These are phyloP conservation scores for Penicillium mononematosum DNA, from an alignment of 495 filamentous ascomycete species.

Conservation along the genomic window DNA sequence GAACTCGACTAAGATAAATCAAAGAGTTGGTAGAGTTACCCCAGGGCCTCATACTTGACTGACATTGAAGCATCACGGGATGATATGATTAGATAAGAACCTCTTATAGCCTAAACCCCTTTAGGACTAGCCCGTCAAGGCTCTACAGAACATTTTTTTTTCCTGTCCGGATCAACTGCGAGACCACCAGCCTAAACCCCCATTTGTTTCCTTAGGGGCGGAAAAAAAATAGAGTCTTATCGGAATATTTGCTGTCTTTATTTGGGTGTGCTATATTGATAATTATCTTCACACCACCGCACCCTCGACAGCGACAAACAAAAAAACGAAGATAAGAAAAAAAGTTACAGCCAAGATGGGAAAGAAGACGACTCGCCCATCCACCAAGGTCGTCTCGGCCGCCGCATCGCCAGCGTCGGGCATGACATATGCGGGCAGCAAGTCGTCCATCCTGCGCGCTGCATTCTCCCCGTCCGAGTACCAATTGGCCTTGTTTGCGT, in stretches of 20 bases:
- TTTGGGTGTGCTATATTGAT: constrained; percentile 1
- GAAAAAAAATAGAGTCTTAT: constrained; percentile 16
- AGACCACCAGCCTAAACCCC: constrained; percentile 36
- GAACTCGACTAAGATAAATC: neutral
- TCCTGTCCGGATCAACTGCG: constrained; percentile 36
- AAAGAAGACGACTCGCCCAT: constrained; percentile 49
- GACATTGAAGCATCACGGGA: constrained; percentile 6
- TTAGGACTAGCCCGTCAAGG: constrained; percentile 37
- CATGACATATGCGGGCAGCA: constrained; percentile 38
- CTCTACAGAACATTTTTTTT: constrained; percentile 54
- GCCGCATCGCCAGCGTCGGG: constrained; percentile 46
- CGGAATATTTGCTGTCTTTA: constrained; percentile 11
- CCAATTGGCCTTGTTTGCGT: constrained; percentile 59
- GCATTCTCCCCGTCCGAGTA: constrained; percentile 57
- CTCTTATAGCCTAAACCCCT: constrained; percentile 28
- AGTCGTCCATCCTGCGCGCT: constrained; percentile 51
- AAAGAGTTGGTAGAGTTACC: neutral
- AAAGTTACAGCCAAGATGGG: constrained; percentile 40
- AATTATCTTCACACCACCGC: neutral
- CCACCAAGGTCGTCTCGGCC: constrained; percentile 49
- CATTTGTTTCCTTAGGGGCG: constrained; percentile 30
- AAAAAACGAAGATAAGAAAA: constrained; percentile 14
- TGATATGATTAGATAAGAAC: constrained; percentile 48
- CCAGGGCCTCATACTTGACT: neutral
- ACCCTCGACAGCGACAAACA: constrained; percentile 4